Conservation (phyloP, 1,139 yeast genomes). For the Zygosaccharomyces sapae region DNA sequence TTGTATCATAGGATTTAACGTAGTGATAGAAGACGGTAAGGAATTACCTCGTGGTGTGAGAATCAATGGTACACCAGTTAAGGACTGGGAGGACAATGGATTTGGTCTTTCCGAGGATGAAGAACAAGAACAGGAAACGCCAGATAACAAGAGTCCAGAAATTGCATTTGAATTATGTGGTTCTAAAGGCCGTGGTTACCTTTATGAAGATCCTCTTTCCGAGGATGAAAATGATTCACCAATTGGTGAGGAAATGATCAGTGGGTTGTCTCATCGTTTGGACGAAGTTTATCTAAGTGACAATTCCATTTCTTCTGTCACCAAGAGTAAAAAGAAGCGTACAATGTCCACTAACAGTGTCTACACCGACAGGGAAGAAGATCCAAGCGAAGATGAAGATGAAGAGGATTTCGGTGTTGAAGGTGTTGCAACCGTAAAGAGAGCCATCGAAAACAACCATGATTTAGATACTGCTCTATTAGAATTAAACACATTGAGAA, state of each 20-base stretch:
- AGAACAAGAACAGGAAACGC: slow-evolving; percentile 22
- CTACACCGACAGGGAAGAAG: slow-evolving; percentile 37
- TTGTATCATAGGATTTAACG: slow-evolving; percentile 75
- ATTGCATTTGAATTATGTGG: slow-evolving; percentile 49
- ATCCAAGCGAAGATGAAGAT: slow-evolving; percentile 40
- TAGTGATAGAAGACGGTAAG: slow-evolving; percentile 53
- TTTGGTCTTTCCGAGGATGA: slow-evolving; percentile 29
- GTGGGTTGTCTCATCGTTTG: slow-evolving; percentile 52
- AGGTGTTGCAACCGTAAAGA: slow-evolving; percentile 87
- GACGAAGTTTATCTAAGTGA: slow-evolving; percentile 70
- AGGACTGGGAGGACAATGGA: slow-evolving; percentile 24
- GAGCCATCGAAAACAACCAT: slow-evolving; percentile 89
- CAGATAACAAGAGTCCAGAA: slow-evolving; percentile 26
- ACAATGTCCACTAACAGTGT: slow-evolving; percentile 45
- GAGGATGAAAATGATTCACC: slow-evolving; percentile 44
- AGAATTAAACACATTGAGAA: slow-evolving; percentile 88
- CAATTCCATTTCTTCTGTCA: slow-evolving; percentile 63
- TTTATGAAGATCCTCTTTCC: slow-evolving; percentile 50
- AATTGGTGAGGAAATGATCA: slow-evolving; percentile 33
- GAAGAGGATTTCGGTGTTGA: slow-evolving; percentile 84
- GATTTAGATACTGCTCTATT: slow-evolving; percentile 88
- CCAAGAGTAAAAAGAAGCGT: slow-evolving; percentile 44
- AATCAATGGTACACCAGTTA: slow-evolving; percentile 45
- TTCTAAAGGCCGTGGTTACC: slow-evolving; percentile 53
- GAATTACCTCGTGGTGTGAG: slow-evolving; percentile 48